Evolutionary conservation across 2,329 filamentous ascomycete species (phyloP).

Genomic region (Exophiala phaeomuriformis): DNA sequence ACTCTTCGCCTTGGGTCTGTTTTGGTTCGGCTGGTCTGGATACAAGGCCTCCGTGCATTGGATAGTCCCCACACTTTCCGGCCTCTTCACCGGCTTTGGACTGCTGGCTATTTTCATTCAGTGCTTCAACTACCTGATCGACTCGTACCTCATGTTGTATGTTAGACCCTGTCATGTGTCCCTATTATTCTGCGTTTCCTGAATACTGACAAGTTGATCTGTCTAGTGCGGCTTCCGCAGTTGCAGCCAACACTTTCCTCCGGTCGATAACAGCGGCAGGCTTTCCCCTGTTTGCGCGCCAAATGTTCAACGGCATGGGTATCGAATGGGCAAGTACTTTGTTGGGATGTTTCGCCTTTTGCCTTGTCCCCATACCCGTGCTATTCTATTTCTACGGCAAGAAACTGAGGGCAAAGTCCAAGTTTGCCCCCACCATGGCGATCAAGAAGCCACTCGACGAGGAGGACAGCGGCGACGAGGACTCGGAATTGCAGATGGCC

Average conservation of each 20-base stretch:
- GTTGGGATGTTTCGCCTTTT: slow-evolving; percentile 33
- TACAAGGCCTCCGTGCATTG: slow-evolving; percentile 38
- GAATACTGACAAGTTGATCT: not conserved
- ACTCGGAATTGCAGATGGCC: slow-evolving; percentile 17
- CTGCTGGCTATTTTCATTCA: slow-evolving; percentile 53
- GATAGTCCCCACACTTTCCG: slow-evolving; percentile 39
- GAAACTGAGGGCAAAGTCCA: slow-evolving; percentile 25
- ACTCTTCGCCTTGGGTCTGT: slow-evolving; percentile 55
- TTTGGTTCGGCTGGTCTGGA: slow-evolving; percentile 72
- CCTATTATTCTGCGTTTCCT: not conserved
- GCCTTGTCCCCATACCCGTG: slow-evolving; percentile 36
- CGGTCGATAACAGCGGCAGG: slow-evolving; percentile 37
- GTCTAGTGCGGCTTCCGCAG: slow-evolving; percentile 43
- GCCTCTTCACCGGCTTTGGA: slow-evolving; percentile 51
- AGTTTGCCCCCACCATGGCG: slow-evolving; percentile 40
- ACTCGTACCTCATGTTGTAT: slow-evolving; percentile 51
- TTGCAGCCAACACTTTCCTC: slow-evolving; percentile 46
- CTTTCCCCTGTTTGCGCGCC: slow-evolving; percentile 49
- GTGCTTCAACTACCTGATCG: slow-evolving; percentile 53
- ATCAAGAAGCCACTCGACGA: slow-evolving; percentile 40
- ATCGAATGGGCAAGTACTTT: slow-evolving; percentile 37
- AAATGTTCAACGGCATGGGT: slow-evolving; percentile 50
- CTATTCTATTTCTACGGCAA: slow-evolving; percentile 33
- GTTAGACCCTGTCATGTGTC: slow-evolving; percentile 15
- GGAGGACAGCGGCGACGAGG: slow-evolving; percentile 28